Conservation (phyloP, 163 green algal genomes). For the Chlamydomonas reinhardtii region DNA sequence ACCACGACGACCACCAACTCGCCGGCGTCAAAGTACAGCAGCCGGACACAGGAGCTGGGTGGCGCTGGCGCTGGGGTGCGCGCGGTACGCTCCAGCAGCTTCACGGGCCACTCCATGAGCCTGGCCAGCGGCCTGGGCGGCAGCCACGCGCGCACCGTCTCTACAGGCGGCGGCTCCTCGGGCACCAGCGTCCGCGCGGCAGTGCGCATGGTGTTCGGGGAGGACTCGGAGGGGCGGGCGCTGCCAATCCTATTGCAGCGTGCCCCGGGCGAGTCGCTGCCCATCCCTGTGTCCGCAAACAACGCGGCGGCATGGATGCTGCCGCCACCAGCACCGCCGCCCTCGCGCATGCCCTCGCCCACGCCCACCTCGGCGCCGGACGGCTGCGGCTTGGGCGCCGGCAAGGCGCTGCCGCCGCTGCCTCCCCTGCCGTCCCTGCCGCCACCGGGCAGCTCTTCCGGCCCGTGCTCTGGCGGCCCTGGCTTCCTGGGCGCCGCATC, state of each 20-base stretch:
- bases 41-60: not conserved
- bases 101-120: not conserved
- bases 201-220: constrained; percentile 1
- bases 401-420: too few relatives aligned
- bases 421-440: too few relatives aligned
- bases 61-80: not conserved
- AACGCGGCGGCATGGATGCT: not conserved
- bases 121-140: not conserved
- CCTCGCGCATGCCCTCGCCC: not conserved
- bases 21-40: not conserved
- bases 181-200: not conserved
- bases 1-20: not conserved
- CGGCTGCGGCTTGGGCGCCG: too few relatives aligned
- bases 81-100: not conserved
- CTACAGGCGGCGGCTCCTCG: not conserved
- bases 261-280: not conserved
- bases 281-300: not conserved
- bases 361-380: too few relatives aligned
- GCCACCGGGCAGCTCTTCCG: too few relatives aligned
- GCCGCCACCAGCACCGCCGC: not conserved
- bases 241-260: not conserved
- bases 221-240: not conserved
- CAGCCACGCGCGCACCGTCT: constrained; percentile 1
- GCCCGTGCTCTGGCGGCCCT: too few relatives aligned
- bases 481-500: too few relatives aligned